Conservation (phyloP, 805 yeast genomes). For the Metschnikowia cubensis region DNA sequence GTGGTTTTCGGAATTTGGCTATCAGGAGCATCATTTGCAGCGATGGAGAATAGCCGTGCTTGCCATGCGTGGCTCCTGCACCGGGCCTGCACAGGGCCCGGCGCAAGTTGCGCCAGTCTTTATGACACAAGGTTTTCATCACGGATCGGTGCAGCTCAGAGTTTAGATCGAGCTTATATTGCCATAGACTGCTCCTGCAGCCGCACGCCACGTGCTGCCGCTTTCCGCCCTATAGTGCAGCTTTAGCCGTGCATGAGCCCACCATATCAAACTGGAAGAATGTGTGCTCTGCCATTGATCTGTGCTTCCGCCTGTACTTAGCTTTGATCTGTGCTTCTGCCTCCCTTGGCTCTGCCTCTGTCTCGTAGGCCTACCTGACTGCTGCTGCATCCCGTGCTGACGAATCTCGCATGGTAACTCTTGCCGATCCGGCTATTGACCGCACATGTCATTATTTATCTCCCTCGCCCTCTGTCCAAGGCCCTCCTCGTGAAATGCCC, state of each 20-base stretch:
- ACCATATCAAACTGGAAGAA: neutral
- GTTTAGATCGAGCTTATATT: slow-evolving; percentile 1
- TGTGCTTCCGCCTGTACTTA: neutral
- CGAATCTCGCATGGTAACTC: neutral
- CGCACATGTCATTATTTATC: neutral
- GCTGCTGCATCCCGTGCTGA: neutral
- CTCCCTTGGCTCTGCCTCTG: too few relatives aligned
- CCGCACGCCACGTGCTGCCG: neutral
- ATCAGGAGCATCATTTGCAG: neutral
- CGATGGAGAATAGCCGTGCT: neutral
- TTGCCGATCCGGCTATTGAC: neutral
- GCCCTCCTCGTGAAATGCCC: too few relatives aligned
- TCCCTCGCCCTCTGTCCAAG: too few relatives aligned
- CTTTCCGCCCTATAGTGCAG: neutral
- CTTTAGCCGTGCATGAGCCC: slow-evolving; percentile 1
- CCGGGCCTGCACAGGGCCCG: neutral
- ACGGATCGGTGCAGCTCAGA: neutral
- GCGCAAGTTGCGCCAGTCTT: neutral
- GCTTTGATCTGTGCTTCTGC: too few relatives aligned
- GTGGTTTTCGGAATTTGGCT: neutral
- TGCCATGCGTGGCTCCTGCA: neutral
- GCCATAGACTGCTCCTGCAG: neutral
- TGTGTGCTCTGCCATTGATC: neutral
- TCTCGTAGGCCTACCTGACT: neutral
- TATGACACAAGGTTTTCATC: neutral